These are phyloP conservation scores for Entomortierella beljakovae DNA, from an alignment of 192 early-diverging fungal species.

Conservation along the genomic window DNA sequence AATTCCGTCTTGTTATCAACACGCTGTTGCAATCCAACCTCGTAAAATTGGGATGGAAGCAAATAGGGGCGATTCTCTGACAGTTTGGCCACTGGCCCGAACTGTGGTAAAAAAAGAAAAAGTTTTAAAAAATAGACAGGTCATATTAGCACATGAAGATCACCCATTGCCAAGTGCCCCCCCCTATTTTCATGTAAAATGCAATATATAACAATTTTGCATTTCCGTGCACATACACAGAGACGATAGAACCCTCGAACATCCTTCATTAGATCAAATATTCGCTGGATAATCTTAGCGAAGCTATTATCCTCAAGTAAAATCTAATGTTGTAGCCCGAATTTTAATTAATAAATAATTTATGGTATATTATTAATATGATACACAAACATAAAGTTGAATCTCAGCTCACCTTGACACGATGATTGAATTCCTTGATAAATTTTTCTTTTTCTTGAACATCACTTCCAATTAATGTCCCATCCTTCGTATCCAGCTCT, in stretches of 20 bases:
- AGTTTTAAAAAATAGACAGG: neutral
- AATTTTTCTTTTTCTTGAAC: slow-evolving; percentile 55
- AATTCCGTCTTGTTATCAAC: slow-evolving; percentile 66
- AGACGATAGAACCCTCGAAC: slow-evolving; percentile 64
- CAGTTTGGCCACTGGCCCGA: slow-evolving; percentile 58
- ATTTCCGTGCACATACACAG: slow-evolving; percentile 56
- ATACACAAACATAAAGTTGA: too few species aligned
- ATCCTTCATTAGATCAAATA: slow-evolving; percentile 70
- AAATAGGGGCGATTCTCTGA: slow-evolving; percentile 51
- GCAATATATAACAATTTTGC: too few species aligned
- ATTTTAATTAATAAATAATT: slow-evolving; percentile 10
- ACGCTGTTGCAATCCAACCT: slow-evolving; percentile 57
- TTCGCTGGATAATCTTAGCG: slow-evolving; percentile 57
- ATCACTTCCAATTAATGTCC: slow-evolving; percentile 7
- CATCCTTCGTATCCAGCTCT: slow-evolving; percentile 21
- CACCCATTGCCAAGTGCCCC: too few species aligned
- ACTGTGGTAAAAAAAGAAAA: slow-evolving; percentile 20
- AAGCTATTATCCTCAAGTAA: slow-evolving; percentile 60
- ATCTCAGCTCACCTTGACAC: slow-evolving; percentile 18
- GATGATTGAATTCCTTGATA: slow-evolving; percentile 60
- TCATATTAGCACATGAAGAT: slow-evolving; percentile 19
- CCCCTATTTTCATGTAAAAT: too few species aligned
- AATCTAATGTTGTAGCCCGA: too few species aligned
- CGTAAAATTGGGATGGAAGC: slow-evolving; percentile 44
- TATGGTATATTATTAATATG: too few species aligned